A percentile compares a stretch with the other conserved stretches of the same genome.
Conservation (phyloP, 1,139 yeast species). For the Diutina pseudorugosa region DNA sequence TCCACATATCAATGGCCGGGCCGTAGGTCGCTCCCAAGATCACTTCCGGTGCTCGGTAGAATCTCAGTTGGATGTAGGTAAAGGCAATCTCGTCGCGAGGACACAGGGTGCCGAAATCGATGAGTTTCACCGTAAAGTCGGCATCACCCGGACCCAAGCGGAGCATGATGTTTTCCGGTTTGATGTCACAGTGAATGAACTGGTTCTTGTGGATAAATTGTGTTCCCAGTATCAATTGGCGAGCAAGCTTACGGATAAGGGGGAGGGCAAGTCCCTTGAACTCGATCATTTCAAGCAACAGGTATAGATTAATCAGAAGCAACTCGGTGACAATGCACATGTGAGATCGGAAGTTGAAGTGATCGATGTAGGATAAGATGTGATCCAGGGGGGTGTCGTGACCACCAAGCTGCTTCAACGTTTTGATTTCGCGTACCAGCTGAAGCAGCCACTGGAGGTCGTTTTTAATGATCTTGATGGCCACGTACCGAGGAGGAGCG, state of each 20-base stretch:
- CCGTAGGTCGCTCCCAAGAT: constrained; percentile 67
- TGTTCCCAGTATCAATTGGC: constrained; percentile 48
- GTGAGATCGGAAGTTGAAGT: constrained; percentile 73
- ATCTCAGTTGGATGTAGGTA: constrained; percentile 54
- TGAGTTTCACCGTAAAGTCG: constrained; percentile 34
- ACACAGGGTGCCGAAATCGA: constrained; percentile 59
- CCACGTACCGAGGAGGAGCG: constrained; percentile 29
- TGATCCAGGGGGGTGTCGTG: constrained; percentile 15
- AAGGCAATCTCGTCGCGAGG: constrained; percentile 31
- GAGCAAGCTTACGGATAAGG: constrained; percentile 37
- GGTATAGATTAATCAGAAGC: constrained; percentile 55
- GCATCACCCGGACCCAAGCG: constrained; percentile 17
- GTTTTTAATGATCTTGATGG: constrained; percentile 68
- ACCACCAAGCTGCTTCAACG: constrained; percentile 35
- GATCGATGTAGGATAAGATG: constrained; percentile 48
- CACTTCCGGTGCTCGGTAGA: constrained; percentile 70
- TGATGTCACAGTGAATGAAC: constrained; percentile 71
- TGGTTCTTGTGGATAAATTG: constrained; percentile 42
- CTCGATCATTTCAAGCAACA: constrained; percentile 46
- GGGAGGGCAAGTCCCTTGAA: constrained; percentile 50
- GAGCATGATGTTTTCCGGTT: constrained; percentile 58
- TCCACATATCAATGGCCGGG: constrained; percentile 69
- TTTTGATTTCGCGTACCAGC: constrained; percentile 67
- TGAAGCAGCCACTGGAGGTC: constrained; percentile 67
- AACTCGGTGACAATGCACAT: constrained; percentile 73